Evolutionary conservation across 306 rosid species (phyloP), one percentile per base, ranked within the genome.

Genomic region (Potentilla sterilis): DNA sequence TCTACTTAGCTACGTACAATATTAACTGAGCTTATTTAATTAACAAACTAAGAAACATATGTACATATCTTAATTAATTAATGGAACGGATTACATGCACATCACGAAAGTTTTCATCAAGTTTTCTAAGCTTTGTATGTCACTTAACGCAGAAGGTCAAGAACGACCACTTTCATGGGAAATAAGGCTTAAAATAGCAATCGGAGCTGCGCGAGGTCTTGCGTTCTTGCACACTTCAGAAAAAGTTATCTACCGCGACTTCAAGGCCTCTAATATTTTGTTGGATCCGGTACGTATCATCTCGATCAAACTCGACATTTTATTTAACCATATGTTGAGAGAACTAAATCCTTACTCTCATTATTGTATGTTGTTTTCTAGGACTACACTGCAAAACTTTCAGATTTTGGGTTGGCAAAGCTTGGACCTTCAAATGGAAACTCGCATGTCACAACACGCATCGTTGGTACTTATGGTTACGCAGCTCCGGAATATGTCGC

Each of bases 401-500:
- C 99, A 0, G 97, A 95, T 51, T 95, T 95, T 35, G 99, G 99
- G 22, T 81, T 95, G 19, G 99, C 96, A 16, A 92, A 89, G 81
- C 21, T 82, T 3, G 99, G 99, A 54, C 99, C 99, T 0, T 52
- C 46, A 14, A 85, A 82, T 14, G 97, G 93, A 1, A 61, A 42
- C 67, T 82, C 97, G 12, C 99, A 95, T 38, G 86, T 92, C 18
- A 92, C 97, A 41, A 92, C 97, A 0, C 76, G 88, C 2, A 32
- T 89, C 1, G 71, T 90, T 76, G 99, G 99, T 44, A 95, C 97
- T 1, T 88, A 92, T 44, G 99, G 98, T 10, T 95, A 92, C 1
- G 91, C 98, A 0, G 99, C 97, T 28, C 99, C 99, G 0, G 99
- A 95, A 51, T 95, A 95, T 8, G 63, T 95, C 22, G 97, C 93